Base-by-base conservation (phyloP, 805 yeast species). In the Pichia nakasei region DNA sequence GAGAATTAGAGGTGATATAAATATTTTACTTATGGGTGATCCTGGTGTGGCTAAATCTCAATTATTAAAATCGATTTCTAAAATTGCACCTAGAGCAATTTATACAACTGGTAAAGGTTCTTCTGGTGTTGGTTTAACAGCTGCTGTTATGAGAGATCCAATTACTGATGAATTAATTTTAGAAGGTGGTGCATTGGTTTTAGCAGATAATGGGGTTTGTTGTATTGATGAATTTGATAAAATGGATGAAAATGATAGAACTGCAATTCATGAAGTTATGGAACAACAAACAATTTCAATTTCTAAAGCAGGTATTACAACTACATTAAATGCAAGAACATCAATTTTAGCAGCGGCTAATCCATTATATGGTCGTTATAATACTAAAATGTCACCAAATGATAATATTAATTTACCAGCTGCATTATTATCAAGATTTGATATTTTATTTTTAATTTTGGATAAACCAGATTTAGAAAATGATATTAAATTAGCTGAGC, bases 11-110 rank as follows among this genome's bases (percentile, higher is more conserved):
- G 98, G 98, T 57, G 98, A 93, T 61, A 85, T 93, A 54, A 93
- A 93, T 59, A 76, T 93, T 44, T 83, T 97, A 67, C 72, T 93
- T 42, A 91, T 93, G 97, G 98, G 98, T 55, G 98, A 93, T 60
- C 98, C 98, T 35, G 98, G 98, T 72, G 98, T 93, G 43, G 98
- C 98, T 58, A 93, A 93, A 66, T 93, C 97, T 3, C 98, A 93
- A 72, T 70, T 93, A 58, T 71, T 93, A 51, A 93, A 93, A 61
- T 83, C 94, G 29, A 86, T 93, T 52, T 75, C 87, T 47, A 87
- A 89, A 56, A 84, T 93, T 43, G 93, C 97, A 4, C 98, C 98
- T 26, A 75, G 97, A 58, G 94, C 96, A 41, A 94, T 93, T 26
- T 93, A 93, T 64, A 93, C 98, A 9, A 93, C 98, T 1, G 98